Evolutionary conservation across 495 filamentous ascomycete species (phyloP).

Genomic region (Lepraria neglecta): DNA sequence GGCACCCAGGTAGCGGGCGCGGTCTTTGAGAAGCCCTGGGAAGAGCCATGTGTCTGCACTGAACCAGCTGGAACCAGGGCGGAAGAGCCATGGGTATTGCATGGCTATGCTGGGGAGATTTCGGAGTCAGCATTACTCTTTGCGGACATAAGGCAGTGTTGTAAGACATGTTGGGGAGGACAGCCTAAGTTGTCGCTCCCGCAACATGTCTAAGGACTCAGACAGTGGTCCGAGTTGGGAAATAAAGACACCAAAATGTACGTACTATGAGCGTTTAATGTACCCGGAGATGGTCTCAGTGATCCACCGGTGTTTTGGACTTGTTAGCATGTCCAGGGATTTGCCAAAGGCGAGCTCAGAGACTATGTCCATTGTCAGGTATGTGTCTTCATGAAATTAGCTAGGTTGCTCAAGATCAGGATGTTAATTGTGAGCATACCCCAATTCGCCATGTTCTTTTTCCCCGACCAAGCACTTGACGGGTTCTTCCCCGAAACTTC

Average conservation of each 20-base stretch:
- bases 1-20: background rate
- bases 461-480: constrained; percentile 12
- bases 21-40: background rate
- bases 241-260: too few species aligned
- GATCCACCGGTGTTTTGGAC: constrained; percentile 26
- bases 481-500: background rate
- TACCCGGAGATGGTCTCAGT: constrained; percentile 22
- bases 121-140: too few species aligned
- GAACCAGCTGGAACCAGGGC: background rate
- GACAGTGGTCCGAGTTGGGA: too few species aligned
- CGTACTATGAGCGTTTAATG: constrained; percentile 1
- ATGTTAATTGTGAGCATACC: background rate
- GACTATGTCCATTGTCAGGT: constrained; percentile 32
- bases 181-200: too few species aligned
- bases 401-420: background rate
- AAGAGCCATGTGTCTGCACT: constrained; percentile 9
- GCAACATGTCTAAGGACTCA: too few species aligned
- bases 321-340: constrained; percentile 17
- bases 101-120: too few species aligned
- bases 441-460: constrained; percentile 17
- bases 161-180: too few species aligned
- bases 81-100: constrained; percentile 19
- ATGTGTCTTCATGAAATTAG: background rate
- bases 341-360: constrained; percentile 29
- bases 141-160: too few species aligned